Conservation (phyloP, 2,329 filamentous ascomycete genomes). For the Xylariales sp. region DNA sequence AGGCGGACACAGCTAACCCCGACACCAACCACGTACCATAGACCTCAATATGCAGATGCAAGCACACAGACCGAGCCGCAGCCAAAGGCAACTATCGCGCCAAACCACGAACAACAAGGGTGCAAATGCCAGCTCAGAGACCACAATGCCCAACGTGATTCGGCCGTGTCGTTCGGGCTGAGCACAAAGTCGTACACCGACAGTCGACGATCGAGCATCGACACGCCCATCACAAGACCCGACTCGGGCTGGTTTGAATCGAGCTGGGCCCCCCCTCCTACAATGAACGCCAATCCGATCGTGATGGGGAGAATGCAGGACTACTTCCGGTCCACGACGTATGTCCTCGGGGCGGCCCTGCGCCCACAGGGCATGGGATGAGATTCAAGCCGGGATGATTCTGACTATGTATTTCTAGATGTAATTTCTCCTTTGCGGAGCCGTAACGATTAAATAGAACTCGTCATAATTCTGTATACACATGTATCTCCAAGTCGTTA, state of each 20-base stretch:
- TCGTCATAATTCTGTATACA: no score
- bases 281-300: slow-evolving; percentile 42
- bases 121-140: slow-evolving; percentile 16
- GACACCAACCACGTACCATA: slow-evolving; percentile 7
- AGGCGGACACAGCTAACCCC: background rate
- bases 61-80: slow-evolving; percentile 47
- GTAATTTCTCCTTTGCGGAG: background rate
- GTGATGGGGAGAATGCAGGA: slow-evolving; percentile 51
- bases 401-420: slow-evolving; percentile 7
- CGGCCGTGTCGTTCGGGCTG: slow-evolving; percentile 37
- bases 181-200: slow-evolving; percentile 18
- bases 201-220: slow-evolving; percentile 46
- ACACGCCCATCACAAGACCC: slow-evolving; percentile 42
- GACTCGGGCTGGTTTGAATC: slow-evolving; percentile 32
- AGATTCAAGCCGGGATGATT: background rate
- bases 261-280: slow-evolving; percentile 25
- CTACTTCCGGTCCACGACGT: slow-evolving; percentile 47
- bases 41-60: slow-evolving; percentile 43
- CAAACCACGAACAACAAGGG: slow-evolving; percentile 17
- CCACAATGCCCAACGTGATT: slow-evolving; percentile 35
- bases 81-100: slow-evolving; percentile 1
- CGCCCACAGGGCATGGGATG: slow-evolving; percentile 39
- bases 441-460: no score
- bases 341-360: slow-evolving; percentile 46
- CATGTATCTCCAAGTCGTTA: no score